phyloP scores from a whole-genome alignment of 2,329 filamentous ascomycete genomes.

The Colletotrichum karsti region DNA sequence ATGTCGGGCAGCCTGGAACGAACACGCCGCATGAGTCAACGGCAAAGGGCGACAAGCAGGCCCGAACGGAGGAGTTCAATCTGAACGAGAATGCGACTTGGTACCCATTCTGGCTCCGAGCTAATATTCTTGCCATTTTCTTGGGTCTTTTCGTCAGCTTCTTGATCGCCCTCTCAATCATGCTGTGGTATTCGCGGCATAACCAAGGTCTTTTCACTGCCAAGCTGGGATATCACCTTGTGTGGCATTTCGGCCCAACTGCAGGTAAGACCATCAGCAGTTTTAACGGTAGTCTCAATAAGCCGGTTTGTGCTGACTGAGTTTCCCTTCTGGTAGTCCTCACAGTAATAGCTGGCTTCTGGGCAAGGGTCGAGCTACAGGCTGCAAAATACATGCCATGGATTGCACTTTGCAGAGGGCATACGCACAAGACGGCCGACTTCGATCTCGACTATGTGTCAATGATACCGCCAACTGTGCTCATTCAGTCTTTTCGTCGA shows the following conservation, averaged over 20 bases:
- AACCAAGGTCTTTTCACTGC: neutral
- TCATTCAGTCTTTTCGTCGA: neutral
- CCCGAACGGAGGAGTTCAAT: too few relatives aligned
- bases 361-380: neutral
- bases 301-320: too few relatives aligned
- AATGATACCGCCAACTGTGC: neutral
- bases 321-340: neutral
- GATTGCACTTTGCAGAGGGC: neutral
- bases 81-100: neutral
- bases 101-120: neutral
- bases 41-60: too few relatives aligned
- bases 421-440: neutral
- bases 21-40: too few relatives aligned
- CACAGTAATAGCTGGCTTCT: neutral
- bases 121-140: neutral
- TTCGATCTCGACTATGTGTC: neutral
- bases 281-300: too few relatives aligned
- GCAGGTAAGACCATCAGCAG: neutral
- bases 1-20: too few relatives aligned
- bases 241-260: conserved; percentile 3
- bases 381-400: neutral
- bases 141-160: neutral
- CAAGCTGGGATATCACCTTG: neutral
- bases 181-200: neutral
- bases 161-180: neutral